phyloP scores from a whole-genome alignment of 2,329 filamentous ascomycete species.

The Tympanopsis confertula region DNA sequence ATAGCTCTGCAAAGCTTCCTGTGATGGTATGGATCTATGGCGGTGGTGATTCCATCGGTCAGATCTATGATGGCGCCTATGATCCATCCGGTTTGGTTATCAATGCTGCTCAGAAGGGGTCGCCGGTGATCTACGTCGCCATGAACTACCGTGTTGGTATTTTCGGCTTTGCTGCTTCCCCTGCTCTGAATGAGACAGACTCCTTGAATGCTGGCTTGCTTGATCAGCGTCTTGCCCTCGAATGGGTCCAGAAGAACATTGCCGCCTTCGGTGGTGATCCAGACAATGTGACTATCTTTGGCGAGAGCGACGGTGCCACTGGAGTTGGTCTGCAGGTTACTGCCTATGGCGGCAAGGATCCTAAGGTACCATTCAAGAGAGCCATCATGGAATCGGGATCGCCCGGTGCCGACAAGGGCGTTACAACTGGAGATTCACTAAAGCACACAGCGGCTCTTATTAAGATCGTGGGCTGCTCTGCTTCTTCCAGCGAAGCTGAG shows the following conservation, averaged over 20 bases:
- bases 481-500: too few relatives aligned
- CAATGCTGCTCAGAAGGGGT: conserved; percentile 32
- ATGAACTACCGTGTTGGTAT: conserved; percentile 69
- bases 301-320: too few relatives aligned
- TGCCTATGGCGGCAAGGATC: too few relatives aligned
- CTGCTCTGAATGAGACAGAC: conserved; percentile 55
- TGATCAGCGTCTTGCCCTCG: conserved; percentile 60
- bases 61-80: conserved; percentile 40
- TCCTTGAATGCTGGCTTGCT: conserved; percentile 60
- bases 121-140: conserved; percentile 63
- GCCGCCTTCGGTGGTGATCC: conserved; percentile 69
- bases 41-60: conserved; percentile 49
- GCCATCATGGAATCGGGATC: too few relatives aligned
- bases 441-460: too few relatives aligned
- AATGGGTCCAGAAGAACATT: conserved; percentile 73
- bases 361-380: too few relatives aligned
- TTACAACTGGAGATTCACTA: too few relatives aligned
- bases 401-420: too few relatives aligned
- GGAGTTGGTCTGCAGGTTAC: too few relatives aligned
- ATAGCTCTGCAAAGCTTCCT: conserved; percentile 42
- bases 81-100: conserved; percentile 31
- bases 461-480: too few relatives aligned
- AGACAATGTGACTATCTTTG: conserved; percentile 69
- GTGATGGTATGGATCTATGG: conserved; percentile 65
- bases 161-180: conserved; percentile 63